Percentiles rank a stretch among this genome's conserved stretches.
Evolutionary conservation across 495 filamentous ascomycete genomes (phyloP).

Genomic region (Talaromyces stipitatus): DNA sequence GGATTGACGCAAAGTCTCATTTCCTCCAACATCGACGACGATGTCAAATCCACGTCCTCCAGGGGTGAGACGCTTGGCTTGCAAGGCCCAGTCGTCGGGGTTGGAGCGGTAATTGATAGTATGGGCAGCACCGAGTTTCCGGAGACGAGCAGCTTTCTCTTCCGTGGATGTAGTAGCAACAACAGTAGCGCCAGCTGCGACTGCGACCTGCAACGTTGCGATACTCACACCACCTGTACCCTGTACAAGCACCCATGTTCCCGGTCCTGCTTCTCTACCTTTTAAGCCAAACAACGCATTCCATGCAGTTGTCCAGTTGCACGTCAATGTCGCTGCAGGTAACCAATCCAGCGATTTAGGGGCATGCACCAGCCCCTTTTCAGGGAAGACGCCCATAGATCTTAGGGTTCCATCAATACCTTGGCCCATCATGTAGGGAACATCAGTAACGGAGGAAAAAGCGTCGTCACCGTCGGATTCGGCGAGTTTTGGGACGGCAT

Average conservation of each 20-base stretch:
- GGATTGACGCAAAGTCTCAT: conserved; percentile 28
- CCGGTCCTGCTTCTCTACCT: conserved; percentile 36
- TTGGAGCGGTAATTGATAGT: conserved; percentile 55
- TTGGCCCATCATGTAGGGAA: conserved; percentile 4
- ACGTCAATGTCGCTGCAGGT: conserved; percentile 20
- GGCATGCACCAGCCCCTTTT: conserved; percentile 51
- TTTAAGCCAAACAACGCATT: conserved; percentile 54
- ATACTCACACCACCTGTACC: conserved; percentile 68
- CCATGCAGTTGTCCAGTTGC: conserved; percentile 18
- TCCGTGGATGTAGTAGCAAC: conserved; percentile 62
- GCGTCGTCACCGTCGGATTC: conserved; percentile 11
- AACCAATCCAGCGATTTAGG: conserved; percentile 15
- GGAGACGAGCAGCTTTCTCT: conserved; percentile 51
- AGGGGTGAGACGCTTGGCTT: conserved; percentile 45
- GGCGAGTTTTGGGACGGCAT: neutral
- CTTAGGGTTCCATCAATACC: conserved; percentile 36
- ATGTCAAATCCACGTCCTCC: conserved; percentile 46
- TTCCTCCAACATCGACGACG: conserved; percentile 48
- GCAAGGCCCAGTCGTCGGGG: conserved; percentile 50
- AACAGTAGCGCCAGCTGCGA: conserved; percentile 60
- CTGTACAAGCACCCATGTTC: conserved; percentile 32
- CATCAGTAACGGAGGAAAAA: neutral
- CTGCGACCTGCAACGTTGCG: conserved; percentile 65
- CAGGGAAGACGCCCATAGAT: conserved; percentile 65
- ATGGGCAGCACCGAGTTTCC: conserved; percentile 38